Conservation (phyloP, 805 yeast genomes). For the Metschnikowia cerradonensis region DNA sequence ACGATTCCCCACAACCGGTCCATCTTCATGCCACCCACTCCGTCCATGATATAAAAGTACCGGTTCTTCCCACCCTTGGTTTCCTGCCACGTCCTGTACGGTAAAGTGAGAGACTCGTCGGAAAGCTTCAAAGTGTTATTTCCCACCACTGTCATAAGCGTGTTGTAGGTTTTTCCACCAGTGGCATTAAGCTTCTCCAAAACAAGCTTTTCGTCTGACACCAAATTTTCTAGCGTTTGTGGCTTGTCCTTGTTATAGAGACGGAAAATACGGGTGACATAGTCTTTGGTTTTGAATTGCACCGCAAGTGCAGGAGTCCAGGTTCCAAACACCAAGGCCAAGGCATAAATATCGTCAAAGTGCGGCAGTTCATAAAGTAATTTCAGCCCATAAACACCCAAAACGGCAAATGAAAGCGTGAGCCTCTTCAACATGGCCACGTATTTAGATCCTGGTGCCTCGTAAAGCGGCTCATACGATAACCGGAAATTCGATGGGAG, state of each 20-base stretch:
- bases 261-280: slow-evolving; percentile 68
- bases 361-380: slow-evolving; percentile 51
- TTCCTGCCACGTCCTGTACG: slow-evolving; percentile 39
- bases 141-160: slow-evolving; percentile 46
- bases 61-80: slow-evolving; percentile 30
- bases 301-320: slow-evolving; percentile 54
- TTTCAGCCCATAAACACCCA: slow-evolving; percentile 63
- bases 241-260: slow-evolving; percentile 59
- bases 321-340: slow-evolving; percentile 40
- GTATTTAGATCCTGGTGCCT: slow-evolving; percentile 57
- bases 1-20: slow-evolving; percentile 83
- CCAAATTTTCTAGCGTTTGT: slow-evolving; percentile 61
- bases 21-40: slow-evolving; percentile 78
- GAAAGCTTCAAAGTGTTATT: slow-evolving; percentile 34
- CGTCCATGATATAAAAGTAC: slow-evolving; percentile 59
- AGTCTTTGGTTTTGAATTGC: slow-evolving; percentile 55
- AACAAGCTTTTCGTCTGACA: slow-evolving; percentile 58
- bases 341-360: slow-evolving; percentile 47
- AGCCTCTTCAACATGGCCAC: slow-evolving; percentile 61
- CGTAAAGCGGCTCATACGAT: slow-evolving; percentile 60
- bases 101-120: slow-evolving; percentile 14
- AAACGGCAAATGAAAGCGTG: slow-evolving; percentile 54
- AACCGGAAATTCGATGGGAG: slow-evolving; percentile 50
- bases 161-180: slow-evolving; percentile 64
- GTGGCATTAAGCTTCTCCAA: slow-evolving; percentile 64